Evolutionary conservation across 345 rosid species (phyloP), one percentile per base, ranked within the genome.

Genomic region (Gossypium rotundifolium): DNA sequence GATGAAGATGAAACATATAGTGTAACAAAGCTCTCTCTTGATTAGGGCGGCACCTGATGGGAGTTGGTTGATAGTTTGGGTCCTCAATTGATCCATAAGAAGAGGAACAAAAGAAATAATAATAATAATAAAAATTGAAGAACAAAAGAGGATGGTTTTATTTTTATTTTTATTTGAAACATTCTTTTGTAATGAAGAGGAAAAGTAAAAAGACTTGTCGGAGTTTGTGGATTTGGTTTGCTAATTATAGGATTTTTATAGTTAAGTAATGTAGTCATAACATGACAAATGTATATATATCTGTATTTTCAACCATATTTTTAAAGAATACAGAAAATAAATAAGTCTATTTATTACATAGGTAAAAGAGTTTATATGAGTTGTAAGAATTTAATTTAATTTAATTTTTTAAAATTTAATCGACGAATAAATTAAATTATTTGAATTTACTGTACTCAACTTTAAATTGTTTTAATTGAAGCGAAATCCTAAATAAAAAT

Each of bases 21-120:
- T 67, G 11, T 72, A 71, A 48, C 29, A 75, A 46, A 79, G 57
- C 69, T 76, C 77, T 79, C 73, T 86, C 78, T 78, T 84, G 83
- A 86, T 76, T 74, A 64, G 66, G 75, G 77, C 49, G 9, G 83
- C 71, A 58, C 23, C 54, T 29, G 77, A 75, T 71, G 77, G 57
- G 71, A 68, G 58, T 5, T 73, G 70, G 10, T 70, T 69, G 40
- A 54, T 72, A 48, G 71, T 48, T 9, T 71, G 77, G 55, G 53
- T 60, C 38, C 18, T 51, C 27, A 82, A 52, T 60, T 73, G 79
- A 72, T 76, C 90, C 90, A 85, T 77, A 13, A 81, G 54, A 60
- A 54, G 77, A 66, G 76, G 78, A 64, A 68, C 40, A 67, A 59
- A 59, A 71, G 9, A 8, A 16, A 9, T 9, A 46, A 12, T 0